Percentiles rank a stretch among this genome's conserved stretches.
Conservation (phyloP, 805 yeast genomes). For the Sugiyamaella smithiae region DNA sequence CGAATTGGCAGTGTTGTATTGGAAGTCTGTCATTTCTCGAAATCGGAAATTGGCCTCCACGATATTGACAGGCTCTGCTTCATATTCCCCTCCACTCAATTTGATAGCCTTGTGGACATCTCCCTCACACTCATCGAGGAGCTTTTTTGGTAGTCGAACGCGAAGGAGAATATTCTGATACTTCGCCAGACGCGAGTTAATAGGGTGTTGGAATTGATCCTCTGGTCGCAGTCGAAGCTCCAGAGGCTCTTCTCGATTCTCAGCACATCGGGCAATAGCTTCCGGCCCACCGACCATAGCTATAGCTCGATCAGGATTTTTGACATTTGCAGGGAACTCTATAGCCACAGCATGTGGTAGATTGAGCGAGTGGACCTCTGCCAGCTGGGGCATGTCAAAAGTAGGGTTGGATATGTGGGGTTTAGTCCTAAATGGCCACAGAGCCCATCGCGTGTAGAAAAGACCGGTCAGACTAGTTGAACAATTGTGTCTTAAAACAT, state of each 20-base stretch:
- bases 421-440: too few relatives aligned
- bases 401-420: too few relatives aligned
- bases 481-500: too few relatives aligned
- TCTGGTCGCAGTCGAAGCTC: conserved; percentile 37
- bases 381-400: conserved; percentile 27
- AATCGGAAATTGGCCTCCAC: conserved; percentile 69
- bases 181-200: conserved; percentile 35
- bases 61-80: conserved; percentile 61
- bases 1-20: conserved; percentile 60
- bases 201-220: conserved; percentile 48
- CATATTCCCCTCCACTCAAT: conserved; percentile 53
- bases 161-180: conserved; percentile 33
- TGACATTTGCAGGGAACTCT: conserved; percentile 74
- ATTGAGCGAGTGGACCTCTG: conserved; percentile 61
- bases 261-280: conserved; percentile 37
- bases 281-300: conserved; percentile 49
- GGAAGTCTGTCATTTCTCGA: conserved; percentile 87
- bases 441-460: too few relatives aligned
- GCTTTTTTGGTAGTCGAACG: conserved; percentile 32
- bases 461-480: too few relatives aligned
- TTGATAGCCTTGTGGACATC: conserved; percentile 59
- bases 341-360: conserved; percentile 71
- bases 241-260: conserved; percentile 32
- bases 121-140: conserved; percentile 29
- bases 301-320: conserved; percentile 42